phyloP scores from a whole-genome alignment of 495 filamentous ascomycete genomes.

The Hapsidospora chrysogenum region DNA sequence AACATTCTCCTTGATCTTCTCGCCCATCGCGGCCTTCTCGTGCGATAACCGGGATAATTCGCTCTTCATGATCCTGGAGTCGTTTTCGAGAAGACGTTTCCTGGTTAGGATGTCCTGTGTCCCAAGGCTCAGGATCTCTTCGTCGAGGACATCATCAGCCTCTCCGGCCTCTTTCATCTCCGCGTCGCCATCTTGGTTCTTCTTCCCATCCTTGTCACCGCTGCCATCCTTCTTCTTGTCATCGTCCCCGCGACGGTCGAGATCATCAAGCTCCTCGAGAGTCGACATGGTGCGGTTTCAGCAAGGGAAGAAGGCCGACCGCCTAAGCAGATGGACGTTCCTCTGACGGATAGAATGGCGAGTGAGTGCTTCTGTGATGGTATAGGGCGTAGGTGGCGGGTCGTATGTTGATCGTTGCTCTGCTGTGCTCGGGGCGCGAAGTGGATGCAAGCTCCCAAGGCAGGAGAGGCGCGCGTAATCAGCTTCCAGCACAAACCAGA shows the following conservation, averaged over 20 bases:
- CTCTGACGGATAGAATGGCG: too few species aligned
- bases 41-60: constrained; percentile 88
- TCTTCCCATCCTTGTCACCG: constrained; percentile 50
- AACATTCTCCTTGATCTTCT: constrained; percentile 97
- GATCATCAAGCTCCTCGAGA: constrained; percentile 24
- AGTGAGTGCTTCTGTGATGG: too few species aligned
- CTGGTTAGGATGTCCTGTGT: constrained; percentile 86
- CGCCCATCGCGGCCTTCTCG: constrained; percentile 85
- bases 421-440: too few species aligned
- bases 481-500: too few species aligned
- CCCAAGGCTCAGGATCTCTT: constrained; percentile 76
- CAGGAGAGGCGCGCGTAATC: too few species aligned
- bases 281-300: constrained; percentile 23
- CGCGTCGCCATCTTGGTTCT: constrained; percentile 51
- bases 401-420: too few species aligned
- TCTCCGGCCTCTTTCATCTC: constrained; percentile 76
- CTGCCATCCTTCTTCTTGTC: constrained; percentile 56
- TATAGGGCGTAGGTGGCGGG: too few species aligned
- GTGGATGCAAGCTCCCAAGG: too few species aligned
- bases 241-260: constrained; percentile 40
- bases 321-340: too few species aligned
- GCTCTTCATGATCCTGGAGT: constrained; percentile 95
- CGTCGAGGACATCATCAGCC: constrained; percentile 69
- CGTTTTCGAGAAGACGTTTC: constrained; percentile 83
- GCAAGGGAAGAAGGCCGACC: too few species aligned